phyloP scores from a whole-genome alignment of 805 yeast species.

The Hanseniaspora hatyaiensis region DNA sequence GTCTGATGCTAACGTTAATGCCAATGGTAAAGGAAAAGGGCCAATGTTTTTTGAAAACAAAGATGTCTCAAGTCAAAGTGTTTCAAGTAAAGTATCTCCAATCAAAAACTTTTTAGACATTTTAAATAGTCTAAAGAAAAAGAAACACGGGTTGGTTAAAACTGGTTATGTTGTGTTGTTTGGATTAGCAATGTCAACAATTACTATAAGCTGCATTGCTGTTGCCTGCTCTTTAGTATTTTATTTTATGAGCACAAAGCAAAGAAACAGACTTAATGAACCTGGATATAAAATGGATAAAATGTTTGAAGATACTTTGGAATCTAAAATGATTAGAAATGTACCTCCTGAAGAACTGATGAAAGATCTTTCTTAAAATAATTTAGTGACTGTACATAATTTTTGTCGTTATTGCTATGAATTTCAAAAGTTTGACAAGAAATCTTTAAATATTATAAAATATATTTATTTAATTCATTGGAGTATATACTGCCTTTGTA shows the following conservation, averaged over 20 bases:
- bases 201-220: conserved; percentile 35
- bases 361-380: conserved; percentile 25
- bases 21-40: conserved; percentile 21
- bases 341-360: conserved; percentile 50
- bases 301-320: conserved; percentile 45
- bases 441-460: too few relatives aligned
- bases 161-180: conserved; percentile 60
- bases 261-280: conserved; percentile 32
- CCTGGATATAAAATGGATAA: conserved; percentile 23
- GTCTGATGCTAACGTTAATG: conserved; percentile 9
- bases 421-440: neutral
- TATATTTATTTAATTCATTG: neutral
- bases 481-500: conserved; percentile 7
- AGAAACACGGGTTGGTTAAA: conserved; percentile 22
- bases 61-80: conserved; percentile 24
- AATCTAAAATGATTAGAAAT: conserved; percentile 47
- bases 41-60: conserved; percentile 31
- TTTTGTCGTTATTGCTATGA: neutral
- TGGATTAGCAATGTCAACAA: conserved; percentile 56
- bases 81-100: conserved; percentile 24
- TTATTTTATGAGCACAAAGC: conserved; percentile 28
- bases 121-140: conserved; percentile 17
- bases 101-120: conserved; percentile 22
- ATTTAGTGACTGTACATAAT: conserved; percentile 13
- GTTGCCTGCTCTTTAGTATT: conserved; percentile 28